phyloP scores from a whole-genome alignment of 1,139 yeast species.

The Blastobotrys apis region DNA sequence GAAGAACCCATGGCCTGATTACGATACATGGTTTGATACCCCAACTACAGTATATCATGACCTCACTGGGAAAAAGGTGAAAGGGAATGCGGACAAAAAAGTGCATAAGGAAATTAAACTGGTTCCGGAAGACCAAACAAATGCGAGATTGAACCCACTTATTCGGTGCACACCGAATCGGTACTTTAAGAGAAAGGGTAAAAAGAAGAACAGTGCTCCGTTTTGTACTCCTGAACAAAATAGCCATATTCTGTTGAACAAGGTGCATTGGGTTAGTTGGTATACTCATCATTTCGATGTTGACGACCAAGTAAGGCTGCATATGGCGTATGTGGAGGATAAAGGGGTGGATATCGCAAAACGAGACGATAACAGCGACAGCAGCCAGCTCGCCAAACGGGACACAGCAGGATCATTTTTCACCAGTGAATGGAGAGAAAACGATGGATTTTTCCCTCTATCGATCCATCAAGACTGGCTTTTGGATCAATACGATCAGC shows the following conservation, averaged over 20 bases:
- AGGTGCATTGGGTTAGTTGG: conserved; percentile 77
- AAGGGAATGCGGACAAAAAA: conserved; percentile 19
- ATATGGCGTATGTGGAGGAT: conserved; percentile 62
- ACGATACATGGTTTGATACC: conserved; percentile 71
- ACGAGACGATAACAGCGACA: conserved; percentile 30
- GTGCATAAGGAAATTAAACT: conserved; percentile 44
- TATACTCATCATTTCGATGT: conserved; percentile 56
- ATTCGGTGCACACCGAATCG: conserved; percentile 80
- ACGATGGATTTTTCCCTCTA: conserved; percentile 61
- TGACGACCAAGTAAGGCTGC: conserved; percentile 56
- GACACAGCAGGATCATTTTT: conserved; percentile 51
- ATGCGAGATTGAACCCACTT: conserved; percentile 66
- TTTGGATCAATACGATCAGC: conserved; percentile 44
- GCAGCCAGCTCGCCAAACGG: no score
- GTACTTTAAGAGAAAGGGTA: conserved; percentile 43
- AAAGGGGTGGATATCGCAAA: conserved; percentile 32
- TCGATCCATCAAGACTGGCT: conserved; percentile 61
- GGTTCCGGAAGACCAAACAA: conserved; percentile 63
- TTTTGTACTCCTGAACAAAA: conserved; percentile 77
- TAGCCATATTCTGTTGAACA: conserved; percentile 49
- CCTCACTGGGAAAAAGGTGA: conserved; percentile 16
- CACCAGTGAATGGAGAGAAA: conserved; percentile 66
- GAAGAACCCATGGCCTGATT: conserved; percentile 63
- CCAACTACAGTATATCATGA: conserved; percentile 45
- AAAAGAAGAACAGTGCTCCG: conserved; percentile 70